These are phyloP conservation scores for Durusdinium trenchii DNA, from an alignment of 73 alveolate species.

Conservation along the genomic window DNA sequence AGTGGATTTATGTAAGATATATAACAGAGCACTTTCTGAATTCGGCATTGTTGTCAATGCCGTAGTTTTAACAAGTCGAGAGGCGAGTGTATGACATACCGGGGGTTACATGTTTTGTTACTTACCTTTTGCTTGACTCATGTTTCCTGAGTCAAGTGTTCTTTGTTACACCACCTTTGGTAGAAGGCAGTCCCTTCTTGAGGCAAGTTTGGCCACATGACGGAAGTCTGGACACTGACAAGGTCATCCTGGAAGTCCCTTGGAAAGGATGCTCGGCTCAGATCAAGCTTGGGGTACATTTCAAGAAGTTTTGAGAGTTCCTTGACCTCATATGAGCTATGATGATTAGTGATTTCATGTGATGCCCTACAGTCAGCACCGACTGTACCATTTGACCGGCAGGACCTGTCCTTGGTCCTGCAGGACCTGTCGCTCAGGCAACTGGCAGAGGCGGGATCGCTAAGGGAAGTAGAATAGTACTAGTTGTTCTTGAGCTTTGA, in stretches of 20 bases:
- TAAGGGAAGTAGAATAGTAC: no score
- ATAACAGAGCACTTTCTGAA: no score
- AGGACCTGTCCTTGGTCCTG: constrained; percentile 70
- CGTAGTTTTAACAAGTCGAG: no score
- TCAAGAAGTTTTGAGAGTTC: no score
- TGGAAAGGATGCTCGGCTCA: constrained; percentile 48
- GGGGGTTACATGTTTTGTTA: background rate
- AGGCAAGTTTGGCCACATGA: constrained; percentile 77
- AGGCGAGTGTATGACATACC: no score
- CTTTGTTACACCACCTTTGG: background rate
- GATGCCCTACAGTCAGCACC: background rate
- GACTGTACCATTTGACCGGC: background rate
- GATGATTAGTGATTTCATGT: no score
- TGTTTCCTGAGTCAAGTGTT: background rate
- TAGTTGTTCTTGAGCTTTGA: no score
- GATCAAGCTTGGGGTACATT: no score
- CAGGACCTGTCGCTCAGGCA: constrained; percentile 78
- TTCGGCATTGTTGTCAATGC: no score
- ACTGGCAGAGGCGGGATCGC: constrained; percentile 84
- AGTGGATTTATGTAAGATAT: background rate
- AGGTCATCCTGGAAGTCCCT: constrained; percentile 52
- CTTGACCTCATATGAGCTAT: no score
- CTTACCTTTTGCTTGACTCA: background rate
- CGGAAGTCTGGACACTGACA: constrained; percentile 65
- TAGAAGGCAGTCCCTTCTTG: background rate